Conservation (phyloP, 257 asterid species). For the Leptodermis oblonga region DNA sequence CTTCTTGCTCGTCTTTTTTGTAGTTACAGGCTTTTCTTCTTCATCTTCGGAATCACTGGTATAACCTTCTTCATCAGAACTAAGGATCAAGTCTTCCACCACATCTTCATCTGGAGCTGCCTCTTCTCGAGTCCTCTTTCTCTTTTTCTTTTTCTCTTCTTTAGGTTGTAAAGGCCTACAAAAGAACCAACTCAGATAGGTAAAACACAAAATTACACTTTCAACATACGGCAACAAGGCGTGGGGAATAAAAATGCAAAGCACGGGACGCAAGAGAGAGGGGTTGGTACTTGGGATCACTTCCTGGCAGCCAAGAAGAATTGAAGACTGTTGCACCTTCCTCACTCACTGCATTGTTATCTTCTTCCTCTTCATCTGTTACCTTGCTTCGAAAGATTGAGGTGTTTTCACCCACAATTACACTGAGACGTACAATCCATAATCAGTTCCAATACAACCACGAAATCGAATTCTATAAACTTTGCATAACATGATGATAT, state of each 20-base stretch:
- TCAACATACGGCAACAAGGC: not conserved
- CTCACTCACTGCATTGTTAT: conserved; percentile 42
- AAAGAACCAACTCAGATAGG: conserved; percentile 4
- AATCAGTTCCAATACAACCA: conserved; percentile 1
- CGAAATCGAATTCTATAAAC: not conserved
- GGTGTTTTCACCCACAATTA: conserved; percentile 59
- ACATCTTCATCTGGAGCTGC: conserved; percentile 59
- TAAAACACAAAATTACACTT: conserved; percentile 2
- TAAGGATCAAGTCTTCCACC: conserved; percentile 69
- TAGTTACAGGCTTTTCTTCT: conserved; percentile 23
- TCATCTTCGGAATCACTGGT: conserved; percentile 27
- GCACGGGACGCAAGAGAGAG: conserved; percentile 13
- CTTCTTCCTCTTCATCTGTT: conserved; percentile 51
- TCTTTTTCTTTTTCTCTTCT: conserved; percentile 36
- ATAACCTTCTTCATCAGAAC: conserved; percentile 67
- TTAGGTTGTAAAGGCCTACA: conserved; percentile 35
- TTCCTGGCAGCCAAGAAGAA: conserved; percentile 44
- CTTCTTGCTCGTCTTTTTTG: conserved; percentile 25
- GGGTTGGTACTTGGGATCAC: conserved; percentile 41
- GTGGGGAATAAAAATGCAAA: not conserved
- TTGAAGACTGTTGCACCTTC: conserved; percentile 37
- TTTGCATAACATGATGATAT: conserved; percentile 26
- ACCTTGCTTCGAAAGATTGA: conserved; percentile 42
- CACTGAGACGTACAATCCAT: conserved; percentile 31
- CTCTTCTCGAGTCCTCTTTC: conserved; percentile 27